A percentile compares a stretch with the other conserved stretches of the same genome.
These are phyloP conservation scores for Actinomortierella ambigua DNA, from an alignment of 371 early-diverging fungal species.

Conservation along the genomic window DNA sequence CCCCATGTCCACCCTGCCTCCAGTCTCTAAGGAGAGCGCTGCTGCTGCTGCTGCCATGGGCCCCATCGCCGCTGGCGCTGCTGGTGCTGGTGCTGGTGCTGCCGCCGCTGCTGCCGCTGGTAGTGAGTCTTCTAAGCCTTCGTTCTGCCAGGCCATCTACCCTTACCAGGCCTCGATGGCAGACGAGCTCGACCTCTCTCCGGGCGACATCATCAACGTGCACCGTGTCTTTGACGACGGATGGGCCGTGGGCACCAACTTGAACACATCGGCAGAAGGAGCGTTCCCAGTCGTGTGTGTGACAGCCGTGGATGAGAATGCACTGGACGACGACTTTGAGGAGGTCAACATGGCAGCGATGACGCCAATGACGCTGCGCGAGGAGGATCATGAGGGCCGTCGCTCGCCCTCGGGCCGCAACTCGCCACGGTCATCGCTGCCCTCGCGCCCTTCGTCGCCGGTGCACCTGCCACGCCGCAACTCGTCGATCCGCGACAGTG, in stretches of 20 bases:
- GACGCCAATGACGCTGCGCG: constrained; percentile 38
- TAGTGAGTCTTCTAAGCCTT: constrained; percentile 14
- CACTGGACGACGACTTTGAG: constrained; percentile 44
- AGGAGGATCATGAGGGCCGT: constrained; percentile 36
- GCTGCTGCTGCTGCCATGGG: constrained; percentile 12
- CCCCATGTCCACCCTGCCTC: constrained; percentile 26
- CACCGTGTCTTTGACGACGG: constrained; percentile 69
- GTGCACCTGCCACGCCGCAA: constrained; percentile 38
- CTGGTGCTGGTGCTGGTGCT: constrained; percentile 3
- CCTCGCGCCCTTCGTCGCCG: constrained; percentile 33
- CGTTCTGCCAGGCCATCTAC: constrained; percentile 53
- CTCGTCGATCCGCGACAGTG: constrained; percentile 37
- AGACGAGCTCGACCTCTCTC: constrained; percentile 71
- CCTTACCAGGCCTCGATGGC: constrained; percentile 66
- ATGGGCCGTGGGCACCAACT: constrained; percentile 76
- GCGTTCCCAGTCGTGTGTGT: constrained; percentile 78
- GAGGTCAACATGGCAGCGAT: constrained; percentile 46
- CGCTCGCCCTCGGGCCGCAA: constrained; percentile 37
- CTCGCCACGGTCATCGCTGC: constrained; percentile 31
- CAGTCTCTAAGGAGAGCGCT: neutral
- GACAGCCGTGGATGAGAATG: constrained; percentile 36
- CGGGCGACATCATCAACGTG: constrained; percentile 70
- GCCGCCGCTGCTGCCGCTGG: constrained; percentile 10
- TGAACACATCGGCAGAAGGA: constrained; percentile 66
- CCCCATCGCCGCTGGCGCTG: constrained; percentile 7